Evolutionary conservation across 345 rosid species (phyloP).

Genomic region (Excoecaria agallocha): DNA sequence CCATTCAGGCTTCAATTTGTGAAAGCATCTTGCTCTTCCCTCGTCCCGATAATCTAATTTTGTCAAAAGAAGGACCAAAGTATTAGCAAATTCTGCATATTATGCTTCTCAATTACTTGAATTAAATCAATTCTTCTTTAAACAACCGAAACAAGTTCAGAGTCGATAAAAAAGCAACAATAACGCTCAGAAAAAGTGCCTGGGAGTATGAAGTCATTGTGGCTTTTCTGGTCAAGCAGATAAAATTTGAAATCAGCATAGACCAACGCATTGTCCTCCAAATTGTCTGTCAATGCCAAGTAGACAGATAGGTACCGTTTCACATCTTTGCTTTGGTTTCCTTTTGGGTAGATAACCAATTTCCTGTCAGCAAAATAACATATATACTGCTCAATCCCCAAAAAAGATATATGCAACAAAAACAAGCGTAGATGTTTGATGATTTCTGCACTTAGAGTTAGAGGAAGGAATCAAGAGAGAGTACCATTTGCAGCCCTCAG

Average conservation of each 20-base stretch:
- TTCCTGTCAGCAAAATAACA: constrained; percentile 37
- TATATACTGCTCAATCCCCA: background rate
- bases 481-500: constrained; percentile 74
- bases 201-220: constrained; percentile 32
- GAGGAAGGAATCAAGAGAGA: background rate
- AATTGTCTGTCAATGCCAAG: constrained; percentile 43
- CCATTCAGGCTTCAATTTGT: constrained; percentile 32
- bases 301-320: constrained; percentile 52
- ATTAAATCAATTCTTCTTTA: too few relatives aligned
- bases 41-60: constrained; percentile 24
- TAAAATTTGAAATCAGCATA: constrained; percentile 44
- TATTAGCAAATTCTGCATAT: background rate
- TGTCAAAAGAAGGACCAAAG: background rate
- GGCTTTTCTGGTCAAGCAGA: constrained; percentile 44
- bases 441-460: background rate
- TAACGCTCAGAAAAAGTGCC: constrained; percentile 21
- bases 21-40: constrained; percentile 38
- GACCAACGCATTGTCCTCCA: constrained; percentile 51
- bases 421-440: background rate
- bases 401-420: too few relatives aligned
- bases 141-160: background rate
- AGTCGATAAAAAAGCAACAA: too few relatives aligned
- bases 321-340: constrained; percentile 57
- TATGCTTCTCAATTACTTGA: background rate
- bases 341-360: constrained; percentile 55